These are phyloP conservation scores for Hawksworthiomyces lignivorus DNA, from an alignment of 2,329 filamentous ascomycete genomes.

Conservation along the genomic window DNA sequence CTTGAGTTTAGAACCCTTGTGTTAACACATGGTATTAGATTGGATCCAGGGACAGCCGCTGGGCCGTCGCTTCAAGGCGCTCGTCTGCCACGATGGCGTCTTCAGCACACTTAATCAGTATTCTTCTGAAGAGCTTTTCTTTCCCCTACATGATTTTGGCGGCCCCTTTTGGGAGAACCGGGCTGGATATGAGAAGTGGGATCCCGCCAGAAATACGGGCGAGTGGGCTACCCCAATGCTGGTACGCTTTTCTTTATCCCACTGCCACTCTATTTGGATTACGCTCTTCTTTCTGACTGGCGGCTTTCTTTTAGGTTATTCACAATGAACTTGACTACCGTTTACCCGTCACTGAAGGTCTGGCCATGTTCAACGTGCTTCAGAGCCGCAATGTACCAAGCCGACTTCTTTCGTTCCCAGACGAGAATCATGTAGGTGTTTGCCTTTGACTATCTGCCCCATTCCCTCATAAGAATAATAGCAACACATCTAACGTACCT, in stretches of 20 bases:
- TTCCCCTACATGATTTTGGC: conserved; percentile 60
- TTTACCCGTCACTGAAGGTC: conserved; percentile 73
- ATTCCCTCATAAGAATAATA: too few relatives aligned
- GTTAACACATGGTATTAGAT: conserved; percentile 31
- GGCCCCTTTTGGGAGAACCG: conserved; percentile 55
- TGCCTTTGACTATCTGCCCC: too few relatives aligned
- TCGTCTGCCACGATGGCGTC: conserved; percentile 83
- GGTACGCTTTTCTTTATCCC: conserved; percentile 33
- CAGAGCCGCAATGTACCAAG: conserved; percentile 70
- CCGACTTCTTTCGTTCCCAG: conserved; percentile 72
- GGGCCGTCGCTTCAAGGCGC: conserved; percentile 75
- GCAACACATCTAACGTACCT: not conserved
- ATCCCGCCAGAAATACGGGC: conserved; percentile 53
- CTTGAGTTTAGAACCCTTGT: not conserved
- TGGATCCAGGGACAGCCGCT: conserved; percentile 87
- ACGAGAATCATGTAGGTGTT: conserved; percentile 52
- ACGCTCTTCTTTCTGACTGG: too few relatives aligned
- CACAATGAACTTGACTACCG: conserved; percentile 89
- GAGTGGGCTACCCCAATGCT: conserved; percentile 85
- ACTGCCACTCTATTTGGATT: too few relatives aligned
- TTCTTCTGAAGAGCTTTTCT: conserved; percentile 62
- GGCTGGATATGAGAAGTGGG: conserved; percentile 60
- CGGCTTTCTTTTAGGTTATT: conserved; percentile 44
- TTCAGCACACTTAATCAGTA: conserved; percentile 64
- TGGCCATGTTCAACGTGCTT: conserved; percentile 79